phyloP scores from a whole-genome alignment of 805 yeast species.

The Debaryomyces maramus region DNA sequence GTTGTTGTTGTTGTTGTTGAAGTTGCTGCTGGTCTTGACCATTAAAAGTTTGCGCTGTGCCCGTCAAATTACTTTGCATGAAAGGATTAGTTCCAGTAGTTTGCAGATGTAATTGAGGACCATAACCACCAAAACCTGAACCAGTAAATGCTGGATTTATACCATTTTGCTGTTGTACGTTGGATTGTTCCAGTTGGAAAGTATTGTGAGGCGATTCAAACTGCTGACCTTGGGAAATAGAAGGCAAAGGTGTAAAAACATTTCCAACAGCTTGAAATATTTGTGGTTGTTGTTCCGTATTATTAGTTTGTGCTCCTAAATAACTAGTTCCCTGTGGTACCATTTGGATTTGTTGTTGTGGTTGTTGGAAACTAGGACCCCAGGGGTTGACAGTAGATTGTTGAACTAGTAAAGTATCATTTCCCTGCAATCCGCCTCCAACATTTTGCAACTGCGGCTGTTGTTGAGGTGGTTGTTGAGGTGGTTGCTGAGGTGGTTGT shows the following conservation, averaged over 20 bases:
- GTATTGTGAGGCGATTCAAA: slow-evolving; percentile 10
- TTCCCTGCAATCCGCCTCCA: background rate
- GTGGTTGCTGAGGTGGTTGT: slow-evolving; percentile 4
- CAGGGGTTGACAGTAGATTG: slow-evolving; percentile 1
- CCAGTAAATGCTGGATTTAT: slow-evolving; percentile 46
- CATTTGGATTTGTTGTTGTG: background rate
- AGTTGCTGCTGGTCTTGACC: background rate
- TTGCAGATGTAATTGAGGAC: slow-evolving; percentile 26
- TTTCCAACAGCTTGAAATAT: background rate
- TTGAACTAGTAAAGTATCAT: too few relatives aligned
- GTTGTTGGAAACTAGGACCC: background rate
- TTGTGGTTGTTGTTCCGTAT: slow-evolving; percentile 7
- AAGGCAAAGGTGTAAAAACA: slow-evolving; percentile 7
- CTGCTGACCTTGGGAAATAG: slow-evolving; percentile 15
- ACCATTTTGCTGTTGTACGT: slow-evolving; percentile 14
- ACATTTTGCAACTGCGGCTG: slow-evolving; percentile 2
- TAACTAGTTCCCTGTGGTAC: slow-evolving; percentile 21
- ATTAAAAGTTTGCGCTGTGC: background rate
- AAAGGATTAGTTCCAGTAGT: slow-evolving; percentile 24
- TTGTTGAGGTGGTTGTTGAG: slow-evolving; percentile 6
- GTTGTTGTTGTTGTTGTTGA: slow-evolving; percentile 11
- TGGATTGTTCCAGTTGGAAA: background rate
- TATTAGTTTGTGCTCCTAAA: slow-evolving; percentile 28
- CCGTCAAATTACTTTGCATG: slow-evolving; percentile 9
- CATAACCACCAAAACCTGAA: slow-evolving; percentile 60